Evolutionary conservation across 176 grass and related monocot species (phyloP).

Genomic region (Rhipidocladum racemiflorum): DNA sequence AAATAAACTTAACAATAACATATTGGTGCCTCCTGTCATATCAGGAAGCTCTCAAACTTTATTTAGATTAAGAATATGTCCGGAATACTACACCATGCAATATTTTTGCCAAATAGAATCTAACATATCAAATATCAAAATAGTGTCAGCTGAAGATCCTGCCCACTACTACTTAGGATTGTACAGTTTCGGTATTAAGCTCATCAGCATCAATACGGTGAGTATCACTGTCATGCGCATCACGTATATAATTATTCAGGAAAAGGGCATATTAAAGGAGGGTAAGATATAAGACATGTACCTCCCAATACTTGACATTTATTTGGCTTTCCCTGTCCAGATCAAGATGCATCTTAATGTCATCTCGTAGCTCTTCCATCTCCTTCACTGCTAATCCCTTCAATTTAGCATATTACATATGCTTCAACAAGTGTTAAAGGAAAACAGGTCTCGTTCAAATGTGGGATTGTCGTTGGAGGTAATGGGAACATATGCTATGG

Average conservation of each 20-base stretch:
- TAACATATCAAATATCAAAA: background rate
- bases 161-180: background rate
- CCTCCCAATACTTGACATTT: constrained; percentile 93
- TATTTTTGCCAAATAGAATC: constrained; percentile 13
- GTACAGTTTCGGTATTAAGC: constrained; percentile 3
- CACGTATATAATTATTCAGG: no score
- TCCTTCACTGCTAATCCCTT: constrained; percentile 93
- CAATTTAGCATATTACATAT: no score
- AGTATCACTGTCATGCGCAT: background rate
- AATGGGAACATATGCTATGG: no score
- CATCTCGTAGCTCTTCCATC: constrained; percentile 88
- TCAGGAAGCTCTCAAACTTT: no score
- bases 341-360: constrained; percentile 99
- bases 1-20: no score
- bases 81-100: no score
- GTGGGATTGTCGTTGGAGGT: no score
- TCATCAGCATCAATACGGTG: constrained; percentile 9
- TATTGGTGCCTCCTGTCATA: no score
- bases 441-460: no score
- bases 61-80: no score
- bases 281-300: constrained; percentile 31
- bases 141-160: background rate
- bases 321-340: constrained; percentile 69
- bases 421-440: no score
- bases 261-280: no score